Conservation (phyloP, 495 filamentous ascomycete genomes). For the Echria macrotheca region DNA sequence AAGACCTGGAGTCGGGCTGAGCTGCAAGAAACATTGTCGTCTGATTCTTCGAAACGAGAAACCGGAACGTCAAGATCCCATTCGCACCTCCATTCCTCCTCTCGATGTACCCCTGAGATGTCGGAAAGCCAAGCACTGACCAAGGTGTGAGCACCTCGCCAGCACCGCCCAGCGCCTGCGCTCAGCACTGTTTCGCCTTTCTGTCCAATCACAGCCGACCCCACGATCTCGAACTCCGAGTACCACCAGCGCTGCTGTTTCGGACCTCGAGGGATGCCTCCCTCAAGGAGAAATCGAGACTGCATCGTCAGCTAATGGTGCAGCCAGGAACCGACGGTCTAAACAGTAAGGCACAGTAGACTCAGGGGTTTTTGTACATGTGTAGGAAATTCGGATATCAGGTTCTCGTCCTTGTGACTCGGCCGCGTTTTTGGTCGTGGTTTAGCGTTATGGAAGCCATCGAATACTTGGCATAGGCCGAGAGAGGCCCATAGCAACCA, state of each 20-base stretch:
- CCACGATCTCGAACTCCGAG: neutral
- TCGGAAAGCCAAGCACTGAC: neutral
- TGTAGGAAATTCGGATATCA: too few species aligned
- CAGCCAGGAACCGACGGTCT: neutral
- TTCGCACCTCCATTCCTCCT: neutral
- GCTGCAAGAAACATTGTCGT: constrained; percentile 3
- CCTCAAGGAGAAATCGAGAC: neutral
- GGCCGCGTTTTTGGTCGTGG: too few species aligned
- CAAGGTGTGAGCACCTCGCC: neutral
- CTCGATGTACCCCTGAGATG: neutral
- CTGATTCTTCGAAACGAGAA: constrained; percentile 6
- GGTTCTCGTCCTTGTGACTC: too few species aligned
- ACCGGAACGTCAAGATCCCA: constrained; percentile 2
- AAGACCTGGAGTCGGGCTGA: neutral
- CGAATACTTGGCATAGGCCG: too few species aligned
- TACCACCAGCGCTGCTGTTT: neutral
- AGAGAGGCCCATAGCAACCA: neutral
- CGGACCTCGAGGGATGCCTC: neutral
- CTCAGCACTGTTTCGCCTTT: neutral
- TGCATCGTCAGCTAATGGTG: neutral
- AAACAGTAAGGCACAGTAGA: neutral
- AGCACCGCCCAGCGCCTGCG: neutral
- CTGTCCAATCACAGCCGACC: neutral
- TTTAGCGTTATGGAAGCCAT: too few species aligned
- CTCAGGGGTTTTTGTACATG: too few species aligned